Evolutionary conservation across 139 green algal species (phyloP), one percentile per base, ranked within the genome.

Genomic region (Coccomyxa sp.): DNA sequence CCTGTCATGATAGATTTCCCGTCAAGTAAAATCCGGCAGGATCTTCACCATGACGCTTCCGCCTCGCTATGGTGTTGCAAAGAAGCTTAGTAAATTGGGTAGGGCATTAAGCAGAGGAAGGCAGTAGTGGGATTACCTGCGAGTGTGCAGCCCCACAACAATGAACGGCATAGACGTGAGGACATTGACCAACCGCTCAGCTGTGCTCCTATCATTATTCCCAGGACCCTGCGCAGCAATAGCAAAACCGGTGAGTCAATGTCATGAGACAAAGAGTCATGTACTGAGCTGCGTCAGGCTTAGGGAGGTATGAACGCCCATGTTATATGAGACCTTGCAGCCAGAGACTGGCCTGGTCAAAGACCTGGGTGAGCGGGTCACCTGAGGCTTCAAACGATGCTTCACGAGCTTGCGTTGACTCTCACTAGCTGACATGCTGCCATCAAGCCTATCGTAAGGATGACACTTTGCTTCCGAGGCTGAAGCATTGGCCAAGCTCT

Each of bases 161-260:
- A 84, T 24, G 22, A 84, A 58, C 2, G 80, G 80, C 75, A 84
- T 16, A 0, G 80, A 80, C 35, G 80, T 84, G 8, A 70, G 1
- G 6, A 79, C 74, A 31, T 84, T 84, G 8, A 84, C 35, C 8
- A 74, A 6, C 10, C 80, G 44, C 38, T 84, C 80, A 10, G 18
- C 3, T 8, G 50, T 64, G 1, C 34, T 78, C 31, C 54, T 39
- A 33, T 84, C 80, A 55, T 84, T 84, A 50, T 37, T 39, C 34
- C 80, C 80, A 55, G 75, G 75, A 6, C 80, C 80, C 80, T 84
- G 75, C 50, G 36, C 37, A 34, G 6, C 8, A 39, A 69, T 36
- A 35, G 36, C 12, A 14, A 6, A 74, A 10, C 7, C 12, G 64
- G 24, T 71, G 6, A 34, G 18, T 71, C 29, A 2, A 37, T 38